phyloP scores from a whole-genome alignment of 495 filamentous ascomycete species.

The Astrocystis sublimbata region DNA sequence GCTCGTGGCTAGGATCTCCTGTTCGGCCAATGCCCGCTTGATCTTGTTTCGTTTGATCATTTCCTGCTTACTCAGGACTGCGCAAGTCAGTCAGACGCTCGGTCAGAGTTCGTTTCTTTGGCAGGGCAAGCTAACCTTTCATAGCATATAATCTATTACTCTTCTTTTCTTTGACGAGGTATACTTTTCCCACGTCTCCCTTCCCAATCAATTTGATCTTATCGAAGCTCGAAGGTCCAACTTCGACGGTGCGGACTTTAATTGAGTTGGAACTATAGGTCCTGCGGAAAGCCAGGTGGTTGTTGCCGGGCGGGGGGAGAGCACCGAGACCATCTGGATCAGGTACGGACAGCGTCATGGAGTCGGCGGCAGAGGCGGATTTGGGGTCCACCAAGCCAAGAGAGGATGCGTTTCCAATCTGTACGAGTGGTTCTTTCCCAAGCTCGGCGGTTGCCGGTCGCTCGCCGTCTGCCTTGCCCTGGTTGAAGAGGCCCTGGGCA shows the following conservation, averaged over 20 bases:
- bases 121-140: conserved; percentile 68
- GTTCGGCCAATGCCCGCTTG: conserved; percentile 94
- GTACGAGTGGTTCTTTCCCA: conserved; percentile 71
- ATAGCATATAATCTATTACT: conserved; percentile 92
- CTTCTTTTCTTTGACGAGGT: conserved; percentile 97
- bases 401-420: conserved; percentile 56
- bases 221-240: conserved; percentile 93
- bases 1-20: conserved; percentile 96
- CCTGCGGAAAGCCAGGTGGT: conserved; percentile 75
- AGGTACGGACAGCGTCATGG: conserved; percentile 37
- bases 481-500: conserved; percentile 86
- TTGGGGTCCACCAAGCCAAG: conserved; percentile 54
- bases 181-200: conserved; percentile 98
- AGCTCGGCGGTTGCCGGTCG: conserved; percentile 79
- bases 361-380: conserved; percentile 24
- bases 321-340: conserved; percentile 44
- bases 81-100: conserved; percentile 37
- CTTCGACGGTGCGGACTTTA: conserved; percentile 95
- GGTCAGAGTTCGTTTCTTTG: neutral
- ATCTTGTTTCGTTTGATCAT: conserved; percentile 99
- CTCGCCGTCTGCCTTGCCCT: conserved; percentile 60
- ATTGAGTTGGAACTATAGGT: conserved; percentile 99
- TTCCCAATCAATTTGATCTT: conserved; percentile 99
- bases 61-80: conserved; percentile 98
- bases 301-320: conserved; percentile 49